Evolutionary conservation across 2,329 filamentous ascomycete species (phyloP), one percentile per base, ranked within the genome.

Genomic region (Sclerotinia subarctica): DNA sequence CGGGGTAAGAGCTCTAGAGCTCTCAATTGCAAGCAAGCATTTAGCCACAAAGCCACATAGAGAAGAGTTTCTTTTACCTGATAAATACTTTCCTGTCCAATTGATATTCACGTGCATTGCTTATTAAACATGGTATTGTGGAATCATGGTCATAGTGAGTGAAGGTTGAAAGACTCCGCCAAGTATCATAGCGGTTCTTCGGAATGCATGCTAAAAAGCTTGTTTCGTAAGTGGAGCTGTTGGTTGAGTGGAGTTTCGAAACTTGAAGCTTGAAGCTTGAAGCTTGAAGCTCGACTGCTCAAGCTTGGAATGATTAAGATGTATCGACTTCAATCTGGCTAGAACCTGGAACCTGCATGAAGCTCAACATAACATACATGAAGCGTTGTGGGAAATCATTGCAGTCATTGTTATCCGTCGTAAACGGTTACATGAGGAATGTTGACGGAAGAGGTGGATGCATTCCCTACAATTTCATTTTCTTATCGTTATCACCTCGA

Each of bases 171-270:
- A 60, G 26, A 42, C 19, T 49, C 24, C 32, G 64, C 54, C 47
- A 67, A 62, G 59, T 60, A 52, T 68, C 66, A 65, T 65, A 38
- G 66, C 58, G 52, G 44, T 29, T 51, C 53, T 47, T 26, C 15
- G 51, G 56, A 6, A 59, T 32, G 11, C 26, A 19, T 59, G 32
- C 4, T 56, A 47, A 7, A 64, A 68, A 69, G 68, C 68, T 68
- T 69, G 68, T 68, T 69, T 64, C 29, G 46, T 53, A 49, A 51
- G 46, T 46, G 63, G 51, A 57, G 35, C 47, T 64, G 32, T 24
- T 32, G 26, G 11, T 15, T 35, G 26, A 35, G 26, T 62, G 58
- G 38, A 56, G 53, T 13, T 35, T n/a, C 38, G 13, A 56, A 24
- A 24, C 11, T 38, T 17, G 21, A 56, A 56, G 7, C 35, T 10